Base-by-base conservation (phyloP, 306 rosid genomes). In the Astragalus glycyphyllos region DNA sequence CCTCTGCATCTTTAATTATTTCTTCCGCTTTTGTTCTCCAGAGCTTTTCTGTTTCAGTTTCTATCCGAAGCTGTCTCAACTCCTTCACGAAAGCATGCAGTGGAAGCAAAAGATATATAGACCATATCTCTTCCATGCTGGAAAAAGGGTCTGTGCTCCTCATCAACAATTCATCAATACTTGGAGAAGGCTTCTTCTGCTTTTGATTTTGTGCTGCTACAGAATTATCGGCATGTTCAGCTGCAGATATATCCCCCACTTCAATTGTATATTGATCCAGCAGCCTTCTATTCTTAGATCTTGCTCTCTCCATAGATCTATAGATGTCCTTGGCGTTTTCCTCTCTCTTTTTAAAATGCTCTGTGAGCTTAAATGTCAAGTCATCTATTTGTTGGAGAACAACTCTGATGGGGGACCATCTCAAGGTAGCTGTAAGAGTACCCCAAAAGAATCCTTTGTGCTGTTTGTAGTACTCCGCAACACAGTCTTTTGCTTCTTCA, bases 11-110 rank as follows among this genome's bases (percentile, higher is more conserved):
- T 1, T 17, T 0, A 47, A 65, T 62, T 1, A 83, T 14, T 32
- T 56, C 51, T 15, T 72, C 45, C 0, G 70, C 70, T 48, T 75
- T 71, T 35, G 11, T 16, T 57, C 45, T 73, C 88, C 85, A 80
- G 29, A 26, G 20, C 29, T 48, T 57, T 49, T 77, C 81, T 9
- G 76, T 74, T 67, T 65, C 58, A 7, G 71, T 74, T 64, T 70
- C 74, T 15, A 78, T 38, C 16, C 4, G 72, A 54, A 77, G 53
- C 26, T 49, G 51, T 17, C 20, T 5, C 40, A 80, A 48, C 10
- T 80, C 81, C 10, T 65, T 60, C 40, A 71, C 13, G 34, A 84
- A 81, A 16, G 74, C 73, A 37, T 56, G 53, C 32, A 80, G 53
- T 6, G 59, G 58, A 53, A 56, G 38, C 58, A 83, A 54, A 42